phyloP scores from a whole-genome alignment of 2,329 filamentous ascomycete species.

The Cytospora schulzeri region DNA sequence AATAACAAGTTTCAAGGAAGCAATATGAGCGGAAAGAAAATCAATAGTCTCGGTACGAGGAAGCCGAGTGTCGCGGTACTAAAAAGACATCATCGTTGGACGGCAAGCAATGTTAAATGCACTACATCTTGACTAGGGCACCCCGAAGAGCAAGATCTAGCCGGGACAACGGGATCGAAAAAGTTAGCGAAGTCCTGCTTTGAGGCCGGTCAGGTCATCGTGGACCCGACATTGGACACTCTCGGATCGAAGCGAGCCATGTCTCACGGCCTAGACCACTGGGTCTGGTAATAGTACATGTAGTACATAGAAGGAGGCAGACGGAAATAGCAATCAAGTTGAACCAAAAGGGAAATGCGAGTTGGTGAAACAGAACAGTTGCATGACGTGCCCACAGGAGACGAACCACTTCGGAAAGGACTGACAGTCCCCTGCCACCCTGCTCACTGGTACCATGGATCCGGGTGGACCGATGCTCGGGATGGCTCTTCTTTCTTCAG shows the following conservation, averaged over 20 bases:
- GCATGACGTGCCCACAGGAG: conserved; percentile 24
- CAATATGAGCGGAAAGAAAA: conserved; percentile 16
- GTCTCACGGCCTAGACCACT: conserved; percentile 17
- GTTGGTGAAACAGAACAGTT: conserved; percentile 26
- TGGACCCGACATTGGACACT: conserved; percentile 15
- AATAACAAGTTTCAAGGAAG: conserved; percentile 11
- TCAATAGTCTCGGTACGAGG: conserved; percentile 23
- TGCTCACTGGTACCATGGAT: conserved; percentile 8
- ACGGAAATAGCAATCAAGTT: conserved; percentile 22
- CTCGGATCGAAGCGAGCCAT: conserved; percentile 25
- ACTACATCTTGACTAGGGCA: conserved; percentile 20
- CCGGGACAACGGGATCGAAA: conserved; percentile 17
- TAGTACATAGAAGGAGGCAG: conserved; percentile 13
- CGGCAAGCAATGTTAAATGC: conserved; percentile 4
- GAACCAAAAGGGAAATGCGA: conserved; percentile 7
- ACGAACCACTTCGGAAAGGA: conserved; percentile 9
- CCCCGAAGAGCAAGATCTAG: conserved; percentile 17
- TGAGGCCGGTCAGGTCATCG: conserved; percentile 19
- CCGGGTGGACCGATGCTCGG: conserved; percentile 19
- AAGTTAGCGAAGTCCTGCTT: conserved; percentile 10
- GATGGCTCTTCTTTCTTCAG: neutral
- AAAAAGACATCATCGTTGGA: conserved; percentile 22
- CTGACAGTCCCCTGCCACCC: conserved; percentile 1
- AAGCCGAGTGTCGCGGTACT: conserved; percentile 20
- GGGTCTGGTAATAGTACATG: conserved; percentile 5